These are phyloP conservation scores for Phaeosphaeriaceae sp. DNA, from an alignment of 2,329 filamentous ascomycete species.

Conservation along the genomic window DNA sequence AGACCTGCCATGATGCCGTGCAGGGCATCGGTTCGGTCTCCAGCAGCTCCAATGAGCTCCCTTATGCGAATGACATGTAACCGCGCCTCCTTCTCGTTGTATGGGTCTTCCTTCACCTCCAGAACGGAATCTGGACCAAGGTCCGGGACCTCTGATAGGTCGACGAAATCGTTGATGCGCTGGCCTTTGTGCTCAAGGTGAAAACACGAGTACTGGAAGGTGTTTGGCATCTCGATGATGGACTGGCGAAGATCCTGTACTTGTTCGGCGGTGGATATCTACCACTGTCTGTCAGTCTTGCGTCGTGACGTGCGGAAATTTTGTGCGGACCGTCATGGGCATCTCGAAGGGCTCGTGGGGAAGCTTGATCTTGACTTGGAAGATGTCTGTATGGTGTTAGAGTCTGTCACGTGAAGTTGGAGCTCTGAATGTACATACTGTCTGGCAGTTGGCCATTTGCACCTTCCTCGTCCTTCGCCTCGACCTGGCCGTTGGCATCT, in stretches of 20 bases:
- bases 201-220: slow-evolving; percentile 98
- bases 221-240: slow-evolving; percentile 89
- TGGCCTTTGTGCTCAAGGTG: slow-evolving; percentile 90
- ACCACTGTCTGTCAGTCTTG: slow-evolving; percentile 38
- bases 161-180: slow-evolving; percentile 93
- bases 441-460: slow-evolving; percentile 39
- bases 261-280: slow-evolving; percentile 94
- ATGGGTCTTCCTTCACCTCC: slow-evolving; percentile 87
- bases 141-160: slow-evolving; percentile 86
- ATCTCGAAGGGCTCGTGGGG: slow-evolving; percentile 82
- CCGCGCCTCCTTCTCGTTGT: slow-evolving; percentile 97
- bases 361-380: slow-evolving; percentile 79
- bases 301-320: slow-evolving; percentile 23
- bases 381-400: slow-evolving; percentile 57
- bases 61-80: slow-evolving; percentile 91
- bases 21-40: slow-evolving; percentile 84
- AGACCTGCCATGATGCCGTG: slow-evolving; percentile 85
- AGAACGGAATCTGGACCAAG: slow-evolving; percentile 81
- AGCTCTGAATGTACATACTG: slow-evolving; percentile 30
- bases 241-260: slow-evolving; percentile 97
- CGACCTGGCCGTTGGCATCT: slow-evolving; percentile 25
- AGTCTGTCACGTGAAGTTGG: too few relatives aligned
- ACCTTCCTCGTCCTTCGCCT: slow-evolving; percentile 34
- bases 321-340: slow-evolving; percentile 75
- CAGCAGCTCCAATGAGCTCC: slow-evolving; percentile 91